Conservation (phyloP, 805 yeast genomes). For the Kregervanrija fluxuum region DNA sequence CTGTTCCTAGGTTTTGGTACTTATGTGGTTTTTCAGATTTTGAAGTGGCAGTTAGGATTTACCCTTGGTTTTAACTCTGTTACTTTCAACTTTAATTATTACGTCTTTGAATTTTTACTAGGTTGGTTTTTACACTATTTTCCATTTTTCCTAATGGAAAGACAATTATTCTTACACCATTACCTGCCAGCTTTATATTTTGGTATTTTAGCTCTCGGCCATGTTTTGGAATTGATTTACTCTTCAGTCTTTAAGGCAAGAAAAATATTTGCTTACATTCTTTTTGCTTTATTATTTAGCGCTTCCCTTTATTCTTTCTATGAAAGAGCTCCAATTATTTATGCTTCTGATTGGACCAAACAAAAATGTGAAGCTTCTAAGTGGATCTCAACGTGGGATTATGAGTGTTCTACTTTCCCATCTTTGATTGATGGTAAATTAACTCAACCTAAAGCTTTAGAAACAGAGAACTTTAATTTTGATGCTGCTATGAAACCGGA, state of each 20-base stretch:
- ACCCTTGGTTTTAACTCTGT: slow-evolving; percentile 40
- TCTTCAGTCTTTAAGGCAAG: slow-evolving; percentile 28
- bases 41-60: slow-evolving; percentile 59
- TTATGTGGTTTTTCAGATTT: slow-evolving; percentile 38
- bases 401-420: slow-evolving; percentile 60
- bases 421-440: slow-evolving; percentile 10
- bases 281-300: slow-evolving; percentile 42
- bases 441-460: slow-evolving; percentile 5
- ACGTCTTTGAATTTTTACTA: slow-evolving; percentile 49
- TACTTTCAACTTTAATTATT: slow-evolving; percentile 58
- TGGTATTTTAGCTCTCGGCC: slow-evolving; percentile 31
- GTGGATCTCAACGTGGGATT: slow-evolving; percentile 75
- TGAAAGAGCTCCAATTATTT: slow-evolving; percentile 63
- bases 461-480: slow-evolving; percentile 11
- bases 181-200: slow-evolving; percentile 90
- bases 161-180: slow-evolving; percentile 91
- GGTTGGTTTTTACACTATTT: slow-evolving; percentile 70
- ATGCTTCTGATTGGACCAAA: slow-evolving; percentile 77
- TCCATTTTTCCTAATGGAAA: slow-evolving; percentile 81
- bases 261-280: slow-evolving; percentile 36
- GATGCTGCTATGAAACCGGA: slow-evolving; percentile 13
- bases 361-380: slow-evolving; percentile 55
- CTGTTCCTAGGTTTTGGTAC: slow-evolving; percentile 43
- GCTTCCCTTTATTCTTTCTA: slow-evolving; percentile 48
- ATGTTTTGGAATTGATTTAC: slow-evolving; percentile 25